Conservation (phyloP, 2,329 filamentous ascomycete species). For the Onygenales sp. region DNA sequence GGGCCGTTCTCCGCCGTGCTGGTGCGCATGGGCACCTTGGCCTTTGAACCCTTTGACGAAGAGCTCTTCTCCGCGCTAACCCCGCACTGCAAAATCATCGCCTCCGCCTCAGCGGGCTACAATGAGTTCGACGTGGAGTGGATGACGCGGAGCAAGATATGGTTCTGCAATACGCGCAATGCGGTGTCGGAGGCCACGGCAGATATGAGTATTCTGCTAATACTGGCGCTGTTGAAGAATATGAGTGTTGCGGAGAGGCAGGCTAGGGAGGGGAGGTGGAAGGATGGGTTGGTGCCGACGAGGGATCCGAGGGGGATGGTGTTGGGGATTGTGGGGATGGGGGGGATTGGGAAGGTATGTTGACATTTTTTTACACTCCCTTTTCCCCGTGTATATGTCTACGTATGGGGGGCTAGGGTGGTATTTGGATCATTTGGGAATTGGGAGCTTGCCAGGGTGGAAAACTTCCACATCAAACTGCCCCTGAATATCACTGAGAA, state of each 20-base stretch:
- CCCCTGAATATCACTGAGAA: neutral
- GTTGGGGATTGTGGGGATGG: slow-evolving; percentile 42
- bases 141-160: slow-evolving; percentile 35
- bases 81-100: slow-evolving; percentile 37
- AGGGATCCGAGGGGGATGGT: slow-evolving; percentile 36
- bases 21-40: slow-evolving; percentile 41
- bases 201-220: slow-evolving; percentile 43
- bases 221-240: slow-evolving; percentile 39
- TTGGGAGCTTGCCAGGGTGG: too few species aligned
- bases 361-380: neutral
- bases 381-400: neutral
- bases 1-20: slow-evolving; percentile 41
- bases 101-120: slow-evolving; percentile 40
- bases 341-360: slow-evolving; percentile 36
- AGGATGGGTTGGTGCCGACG: slow-evolving; percentile 23
- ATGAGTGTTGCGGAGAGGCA: slow-evolving; percentile 31
- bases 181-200: slow-evolving; percentile 46
- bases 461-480: too few species aligned
- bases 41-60: slow-evolving; percentile 42
- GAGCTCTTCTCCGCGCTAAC: slow-evolving; percentile 32
- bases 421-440: too few species aligned
- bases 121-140: slow-evolving; percentile 39
- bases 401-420: too few species aligned
- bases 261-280: slow-evolving; percentile 31
- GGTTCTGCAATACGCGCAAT: slow-evolving; percentile 47